These are phyloP conservation scores for Gracilaria caudata DNA, from an alignment of 23 red algal genomes.

Conservation along the genomic window DNA sequence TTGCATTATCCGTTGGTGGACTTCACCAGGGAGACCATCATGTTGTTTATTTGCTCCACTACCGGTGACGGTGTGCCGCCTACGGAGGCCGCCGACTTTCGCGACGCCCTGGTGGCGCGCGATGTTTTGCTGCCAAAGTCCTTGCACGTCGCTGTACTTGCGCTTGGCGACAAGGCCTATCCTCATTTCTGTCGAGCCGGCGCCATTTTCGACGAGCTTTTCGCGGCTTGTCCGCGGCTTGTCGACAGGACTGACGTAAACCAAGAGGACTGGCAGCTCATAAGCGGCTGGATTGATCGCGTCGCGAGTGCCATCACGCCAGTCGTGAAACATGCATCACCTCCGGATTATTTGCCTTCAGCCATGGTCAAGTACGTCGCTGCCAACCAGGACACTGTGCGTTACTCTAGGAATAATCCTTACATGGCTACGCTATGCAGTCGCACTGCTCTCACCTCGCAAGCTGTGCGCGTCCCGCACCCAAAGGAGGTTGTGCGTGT, in stretches of 20 bases:
- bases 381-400: background rate
- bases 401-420: conserved; percentile 69
- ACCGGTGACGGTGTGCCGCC: conserved; percentile 94
- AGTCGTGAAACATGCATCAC: background rate
- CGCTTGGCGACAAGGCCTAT: conserved; percentile 87
- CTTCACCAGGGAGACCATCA: conserved; percentile 56
- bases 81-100: conserved; percentile 74
- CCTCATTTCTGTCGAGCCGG: conserved; percentile 92
- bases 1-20: conserved; percentile 64
- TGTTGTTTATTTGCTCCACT: conserved; percentile 87
- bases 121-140: conserved; percentile 23
- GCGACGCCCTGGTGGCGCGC: conserved; percentile 43
- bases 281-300: conserved; percentile 69
- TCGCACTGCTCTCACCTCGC: conserved; percentile 59
- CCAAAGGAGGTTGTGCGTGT: conserved; percentile 81
- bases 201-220: conserved; percentile 45
- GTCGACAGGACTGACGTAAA: conserved; percentile 56
- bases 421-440: conserved; percentile 68
- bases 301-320: conserved; percentile 23
- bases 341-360: conserved; percentile 51
- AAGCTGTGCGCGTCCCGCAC: background rate
- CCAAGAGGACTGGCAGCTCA: conserved; percentile 91
- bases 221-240: conserved; percentile 20
- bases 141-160: conserved; percentile 75
- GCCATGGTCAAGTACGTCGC: conserved; percentile 57